Base-by-base conservation (phyloP, 2,329 filamentous ascomycete genomes). In the Sordariomycetes sp. region DNA sequence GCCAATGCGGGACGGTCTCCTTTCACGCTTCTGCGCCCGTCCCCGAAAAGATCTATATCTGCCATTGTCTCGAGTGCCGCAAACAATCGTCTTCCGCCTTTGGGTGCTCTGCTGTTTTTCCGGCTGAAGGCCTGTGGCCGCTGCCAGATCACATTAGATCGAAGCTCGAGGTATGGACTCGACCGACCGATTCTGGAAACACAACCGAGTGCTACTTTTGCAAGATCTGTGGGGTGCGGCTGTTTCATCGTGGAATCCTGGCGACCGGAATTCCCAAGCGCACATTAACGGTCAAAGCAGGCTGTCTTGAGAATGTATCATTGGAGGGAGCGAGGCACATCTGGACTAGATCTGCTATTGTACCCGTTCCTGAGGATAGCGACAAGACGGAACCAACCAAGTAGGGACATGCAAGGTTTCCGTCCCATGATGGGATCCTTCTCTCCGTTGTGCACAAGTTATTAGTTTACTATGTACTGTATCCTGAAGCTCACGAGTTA, bases 51-150 rank as follows among this genome's bases (percentile, higher is more conserved):
- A 44, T 66, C 15, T 64, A 57, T 44, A 55, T 60, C 48, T 69
- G 64, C 44, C 65, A 68, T 49, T 68, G 64, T 44, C 50, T 54
- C 32, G 55, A 66, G 34, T 68, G 64, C 40, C 63, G 57, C 28
- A 62, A 52, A 34, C 63, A 68, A 39, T 60, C 62, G 0, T 51
- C 52, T 4, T 67, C 64, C 1, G 63, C 64, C 3, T 68, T 64
- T 40, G 64, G 64, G 17, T 62, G 58, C 2, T 65, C 63, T 0
- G 61, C 63, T 37, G 54, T 64, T 37, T 68, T 60, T 42, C 53
- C 57, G 3, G 48, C 58, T 4, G 50, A 52, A 8, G 55, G 54
- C 16, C 49, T 66, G 29, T 60, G 65, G 44, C 64, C 64, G 1
- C 50, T 64, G 1, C 29, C 57, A 0, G 39, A 52, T 3, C 46